Conservation (phyloP, 2,329 filamentous ascomycete genomes). For the Huntiella abstrusa region DNA sequence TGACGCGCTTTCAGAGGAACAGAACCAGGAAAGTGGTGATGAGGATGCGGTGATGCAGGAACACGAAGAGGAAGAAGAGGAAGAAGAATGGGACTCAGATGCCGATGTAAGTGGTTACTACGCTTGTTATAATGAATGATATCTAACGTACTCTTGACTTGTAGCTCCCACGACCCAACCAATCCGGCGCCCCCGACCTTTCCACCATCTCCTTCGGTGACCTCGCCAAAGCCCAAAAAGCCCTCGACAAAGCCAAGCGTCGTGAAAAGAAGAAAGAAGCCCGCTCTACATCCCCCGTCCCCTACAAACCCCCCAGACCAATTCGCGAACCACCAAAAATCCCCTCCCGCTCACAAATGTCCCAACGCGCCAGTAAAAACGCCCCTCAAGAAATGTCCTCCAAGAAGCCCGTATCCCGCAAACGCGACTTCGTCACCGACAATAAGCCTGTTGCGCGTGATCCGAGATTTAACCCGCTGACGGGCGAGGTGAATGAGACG, state of each 20-base stretch:
- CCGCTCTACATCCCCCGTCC: not conserved
- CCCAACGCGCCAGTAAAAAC: slow-evolving; percentile 45
- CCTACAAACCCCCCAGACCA: not conserved
- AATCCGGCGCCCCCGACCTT: slow-evolving; percentile 17
- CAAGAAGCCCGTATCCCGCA: slow-evolving; percentile 66
- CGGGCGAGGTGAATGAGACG: slow-evolving; percentile 32
- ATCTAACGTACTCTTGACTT: not conserved
- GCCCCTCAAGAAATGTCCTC: slow-evolving; percentile 69
- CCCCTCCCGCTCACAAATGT: slow-evolving; percentile 22
- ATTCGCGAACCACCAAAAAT: slow-evolving; percentile 15
- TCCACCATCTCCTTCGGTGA: slow-evolving; percentile 68
- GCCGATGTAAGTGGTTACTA: slow-evolving; percentile 5
- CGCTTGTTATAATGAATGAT: not conserved
- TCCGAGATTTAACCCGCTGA: slow-evolving; percentile 65
- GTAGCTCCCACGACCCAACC: not conserved
- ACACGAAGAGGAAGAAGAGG: slow-evolving; percentile 16
- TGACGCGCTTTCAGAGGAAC: slow-evolving; percentile 18
- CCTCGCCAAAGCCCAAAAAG: slow-evolving; percentile 69
- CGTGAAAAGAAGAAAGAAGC: slow-evolving; percentile 15
- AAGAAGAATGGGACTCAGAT: slow-evolving; percentile 9
- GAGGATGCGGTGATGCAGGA: slow-evolving; percentile 16
- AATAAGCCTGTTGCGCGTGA: slow-evolving; percentile 49
- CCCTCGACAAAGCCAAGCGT: slow-evolving; percentile 24
- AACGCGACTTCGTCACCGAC: slow-evolving; percentile 42
- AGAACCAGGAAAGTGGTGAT: slow-evolving; percentile 16